These are phyloP conservation scores for Primulina huaijiensis DNA, from an alignment of 257 asterid genomes.

Conservation along the genomic window DNA sequence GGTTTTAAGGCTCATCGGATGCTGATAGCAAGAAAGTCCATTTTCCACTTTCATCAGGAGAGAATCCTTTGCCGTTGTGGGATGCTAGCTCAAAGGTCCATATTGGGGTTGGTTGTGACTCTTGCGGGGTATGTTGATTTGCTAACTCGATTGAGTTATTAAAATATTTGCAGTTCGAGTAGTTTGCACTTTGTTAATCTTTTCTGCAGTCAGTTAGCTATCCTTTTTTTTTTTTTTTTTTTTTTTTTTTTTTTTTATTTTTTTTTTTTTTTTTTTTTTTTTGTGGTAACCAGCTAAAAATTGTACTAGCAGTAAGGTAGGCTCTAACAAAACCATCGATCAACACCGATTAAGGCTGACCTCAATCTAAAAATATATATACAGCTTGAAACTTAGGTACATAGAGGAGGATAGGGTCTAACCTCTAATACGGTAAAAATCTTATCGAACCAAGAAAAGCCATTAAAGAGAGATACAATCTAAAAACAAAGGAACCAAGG, in stretches of 20 bases:
- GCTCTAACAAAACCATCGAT: not conserved
- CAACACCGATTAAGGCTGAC: not conserved
- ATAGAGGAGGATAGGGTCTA: too few relatives aligned
- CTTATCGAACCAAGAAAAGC: not conserved
- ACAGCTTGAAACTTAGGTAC: not conserved
- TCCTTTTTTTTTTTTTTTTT: too few relatives aligned
- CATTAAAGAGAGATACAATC: too few relatives aligned
- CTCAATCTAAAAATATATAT: not conserved
- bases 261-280: too few relatives aligned
- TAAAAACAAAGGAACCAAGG: not conserved
- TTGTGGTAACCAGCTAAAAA: not conserved
- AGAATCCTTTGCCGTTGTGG: slow-evolving; percentile 33
- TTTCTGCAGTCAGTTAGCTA: not conserved
- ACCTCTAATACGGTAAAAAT: not conserved
- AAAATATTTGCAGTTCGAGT: not conserved
- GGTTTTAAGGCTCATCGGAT: slow-evolving; percentile 29
- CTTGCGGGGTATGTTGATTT: slow-evolving; percentile 55
- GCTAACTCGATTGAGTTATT: not conserved
- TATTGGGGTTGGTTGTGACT: slow-evolving; percentile 51
- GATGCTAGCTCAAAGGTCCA: slow-evolving; percentile 38
- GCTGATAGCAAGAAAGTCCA: slow-evolving; percentile 22
- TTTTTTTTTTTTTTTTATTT: too few relatives aligned
- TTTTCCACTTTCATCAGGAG: slow-evolving; percentile 33
- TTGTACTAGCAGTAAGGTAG: not conserved
- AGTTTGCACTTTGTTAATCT: not conserved